Percentiles rank a stretch among this genome's conserved stretches.
Conservation (phyloP, 305 asterid genomes). For the Petunia hybrid region DNA sequence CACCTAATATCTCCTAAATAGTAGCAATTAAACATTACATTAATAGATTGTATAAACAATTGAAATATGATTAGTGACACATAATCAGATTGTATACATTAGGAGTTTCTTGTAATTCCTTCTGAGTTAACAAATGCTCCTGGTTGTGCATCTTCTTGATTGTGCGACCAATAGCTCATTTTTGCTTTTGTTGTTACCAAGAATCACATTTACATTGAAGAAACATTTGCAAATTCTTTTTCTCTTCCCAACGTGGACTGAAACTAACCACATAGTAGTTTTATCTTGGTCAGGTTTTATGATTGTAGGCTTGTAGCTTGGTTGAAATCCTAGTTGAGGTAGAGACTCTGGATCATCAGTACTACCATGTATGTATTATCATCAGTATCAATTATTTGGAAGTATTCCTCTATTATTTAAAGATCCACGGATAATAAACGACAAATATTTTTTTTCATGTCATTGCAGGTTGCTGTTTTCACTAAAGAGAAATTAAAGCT, state of each 20-base stretch:
- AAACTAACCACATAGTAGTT: conserved; percentile 5
- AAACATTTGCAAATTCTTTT: background rate
- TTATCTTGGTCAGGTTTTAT: conserved; percentile 47
- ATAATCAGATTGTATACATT: too few relatives aligned
- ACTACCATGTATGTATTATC: conserved; percentile 55
- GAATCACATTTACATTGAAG: background rate
- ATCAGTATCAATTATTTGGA: background rate
- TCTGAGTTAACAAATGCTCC: too few relatives aligned
- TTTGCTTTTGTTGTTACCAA: background rate
- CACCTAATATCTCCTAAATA: too few relatives aligned
- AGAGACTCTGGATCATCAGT: conserved; percentile 62
- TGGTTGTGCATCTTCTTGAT: background rate
- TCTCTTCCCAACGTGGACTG: conserved; percentile 1
- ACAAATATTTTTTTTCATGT: conserved; percentile 17
- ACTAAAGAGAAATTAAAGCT: conserved; percentile 55
- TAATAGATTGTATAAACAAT: too few relatives aligned
- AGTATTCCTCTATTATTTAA: conserved; percentile 15
- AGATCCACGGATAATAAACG: background rate
- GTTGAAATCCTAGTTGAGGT: conserved; percentile 63
- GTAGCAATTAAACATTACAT: too few relatives aligned
- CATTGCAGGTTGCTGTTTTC: conserved; percentile 59
- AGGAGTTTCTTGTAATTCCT: too few relatives aligned
- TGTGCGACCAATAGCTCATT: background rate
- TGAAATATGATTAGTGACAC: too few relatives aligned
- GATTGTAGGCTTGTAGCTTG: conserved; percentile 64